Evolutionary conservation across 1,284 basidiomycete genomes (phyloP), one percentile per base, ranked within the genome.

Genomic region (Clitocybe nebularis): DNA sequence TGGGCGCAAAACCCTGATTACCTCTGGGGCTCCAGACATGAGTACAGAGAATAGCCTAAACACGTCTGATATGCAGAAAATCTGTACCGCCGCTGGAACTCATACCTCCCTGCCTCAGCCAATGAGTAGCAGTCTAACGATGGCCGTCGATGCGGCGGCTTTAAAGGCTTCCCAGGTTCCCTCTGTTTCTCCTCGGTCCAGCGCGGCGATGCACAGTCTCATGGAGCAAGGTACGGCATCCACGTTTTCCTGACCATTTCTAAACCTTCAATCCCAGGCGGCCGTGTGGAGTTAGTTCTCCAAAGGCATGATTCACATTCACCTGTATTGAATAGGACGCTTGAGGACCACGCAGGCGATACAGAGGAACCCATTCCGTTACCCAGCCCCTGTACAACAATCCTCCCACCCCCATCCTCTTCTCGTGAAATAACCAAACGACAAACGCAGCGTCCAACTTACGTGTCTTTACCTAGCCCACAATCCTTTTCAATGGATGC

Each of bases 151-250:
- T 36, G 59, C 56, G 1, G 54, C 58, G 26, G 53, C 58, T 8
- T 39, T 58, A 11, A 61, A 58, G 28, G 53, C 57, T 13, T 54
- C 62, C 0, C 54, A 58, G 33, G 49, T 54, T 14, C 47, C 53
- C 11, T 56, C 56, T 5, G 40, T 52, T 13, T 48, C 53, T 0
- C 43, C 61, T 10, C 59, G 64, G 24, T 67, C 66, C 6, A 62
- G 61, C 29, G 74, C 78, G 23, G 81, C 74, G 1, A 64, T 84
- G 63, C 77, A 81, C 39, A 72, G 72, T 30, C 69, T 84, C 5
- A 83, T 84, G 82, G 80, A 86, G 42, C 81, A 85, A 66, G 81
- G 81, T 76, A 48, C 36, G 61, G 52, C 2, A 9, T 29, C 16
- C 34, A 21, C 17, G 34, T 7, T 24, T 37, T 36, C n/a, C n/a